Percentiles rank a stretch among this genome's conserved stretches.
Evolutionary conservation across 345 rosid species (phyloP).

Genomic region (Citrus medica): DNA sequence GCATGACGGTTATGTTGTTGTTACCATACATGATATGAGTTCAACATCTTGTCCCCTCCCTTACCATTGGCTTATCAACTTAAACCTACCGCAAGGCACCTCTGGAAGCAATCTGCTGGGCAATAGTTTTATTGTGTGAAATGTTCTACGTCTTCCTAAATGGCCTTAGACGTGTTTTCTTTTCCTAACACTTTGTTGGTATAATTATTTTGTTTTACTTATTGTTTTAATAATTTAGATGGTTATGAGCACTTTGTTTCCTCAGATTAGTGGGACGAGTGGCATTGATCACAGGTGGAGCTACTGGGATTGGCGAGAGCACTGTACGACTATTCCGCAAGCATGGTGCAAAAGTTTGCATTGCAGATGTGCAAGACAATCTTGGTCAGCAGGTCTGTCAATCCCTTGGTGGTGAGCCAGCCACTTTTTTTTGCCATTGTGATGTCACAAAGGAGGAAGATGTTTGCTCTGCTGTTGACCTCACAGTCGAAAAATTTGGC

Average conservation of each 20-base stretch:
- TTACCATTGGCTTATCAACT: neutral
- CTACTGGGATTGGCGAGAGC: conserved; percentile 87
- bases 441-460: conserved; percentile 72
- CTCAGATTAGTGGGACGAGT: conserved; percentile 68
- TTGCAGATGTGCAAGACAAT: conserved; percentile 63
- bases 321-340: conserved; percentile 65
- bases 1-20: too few species aligned
- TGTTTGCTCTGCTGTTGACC: conserved; percentile 61
- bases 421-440: conserved; percentile 55
- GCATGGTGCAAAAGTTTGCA: conserved; percentile 80
- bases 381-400: conserved; percentile 49
- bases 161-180: too few species aligned
- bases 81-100: neutral
- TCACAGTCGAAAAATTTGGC: conserved; percentile 50
- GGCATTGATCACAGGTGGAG: conserved; percentile 85
- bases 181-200: too few species aligned
- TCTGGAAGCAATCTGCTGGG: neutral
- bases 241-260: neutral
- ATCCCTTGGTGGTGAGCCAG: conserved; percentile 37
- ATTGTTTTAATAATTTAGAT: neutral
- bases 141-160: too few species aligned
- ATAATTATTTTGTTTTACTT: neutral
- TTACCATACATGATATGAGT: neutral
- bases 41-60: neutral
- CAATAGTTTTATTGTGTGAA: neutral